phyloP scores from a whole-genome alignment of 805 yeast genomes.

The Yarrowia porcina region DNA sequence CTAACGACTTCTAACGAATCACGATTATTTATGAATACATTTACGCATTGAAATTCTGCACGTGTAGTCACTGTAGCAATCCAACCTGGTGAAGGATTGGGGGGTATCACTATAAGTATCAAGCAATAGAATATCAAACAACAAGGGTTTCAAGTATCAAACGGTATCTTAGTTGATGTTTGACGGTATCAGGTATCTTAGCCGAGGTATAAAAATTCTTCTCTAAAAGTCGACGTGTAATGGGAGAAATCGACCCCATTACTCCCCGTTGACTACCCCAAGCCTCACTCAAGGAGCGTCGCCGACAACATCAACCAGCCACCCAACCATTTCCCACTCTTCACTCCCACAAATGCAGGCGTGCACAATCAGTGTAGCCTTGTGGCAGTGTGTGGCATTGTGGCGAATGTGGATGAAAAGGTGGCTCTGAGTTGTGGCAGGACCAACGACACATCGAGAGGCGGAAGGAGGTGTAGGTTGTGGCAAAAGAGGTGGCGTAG shows the following conservation, averaged over 20 bases:
- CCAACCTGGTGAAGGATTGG: too few relatives aligned
- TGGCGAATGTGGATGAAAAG: background rate
- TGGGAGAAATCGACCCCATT: too few relatives aligned
- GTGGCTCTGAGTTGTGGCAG: background rate
- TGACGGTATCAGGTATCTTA: too few relatives aligned
- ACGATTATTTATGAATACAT: conserved; percentile 24
- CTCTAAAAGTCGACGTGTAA: too few relatives aligned
- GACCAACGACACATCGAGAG: background rate
- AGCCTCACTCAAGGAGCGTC: too few relatives aligned
- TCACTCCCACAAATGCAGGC: background rate
- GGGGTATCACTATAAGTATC: background rate
- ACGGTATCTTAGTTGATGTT: too few relatives aligned
- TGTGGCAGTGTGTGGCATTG: background rate
- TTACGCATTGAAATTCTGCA: background rate
- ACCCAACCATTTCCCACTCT: background rate
- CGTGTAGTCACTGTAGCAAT: background rate
- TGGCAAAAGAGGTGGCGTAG: conserved; percentile 15
- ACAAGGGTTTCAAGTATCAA: too few relatives aligned
- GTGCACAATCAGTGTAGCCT: background rate
- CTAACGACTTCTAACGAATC: conserved; percentile 17
- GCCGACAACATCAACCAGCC: background rate
- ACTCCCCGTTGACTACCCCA: too few relatives aligned
- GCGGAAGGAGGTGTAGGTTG: conserved; percentile 12
- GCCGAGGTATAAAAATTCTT: too few relatives aligned
- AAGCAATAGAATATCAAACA: background rate